Evolutionary conservation across 345 rosid species (phyloP), one percentile per base, ranked within the genome.

Genomic region (Salix suchowensis): DNA sequence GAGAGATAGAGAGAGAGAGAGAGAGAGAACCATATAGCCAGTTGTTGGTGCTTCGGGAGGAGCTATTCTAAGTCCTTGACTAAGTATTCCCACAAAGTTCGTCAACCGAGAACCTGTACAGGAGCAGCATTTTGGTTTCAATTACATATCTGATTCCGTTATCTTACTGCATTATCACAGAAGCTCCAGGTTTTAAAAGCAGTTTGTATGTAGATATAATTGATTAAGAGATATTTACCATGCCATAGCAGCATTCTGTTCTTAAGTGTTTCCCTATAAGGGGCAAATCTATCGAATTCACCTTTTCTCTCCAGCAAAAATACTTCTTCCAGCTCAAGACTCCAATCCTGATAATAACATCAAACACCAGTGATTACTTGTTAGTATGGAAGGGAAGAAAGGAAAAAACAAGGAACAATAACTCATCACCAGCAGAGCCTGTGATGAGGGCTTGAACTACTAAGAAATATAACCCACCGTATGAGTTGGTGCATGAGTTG

Each of bases 11-110:
- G 8, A 64, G 18, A 74, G 73, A 15, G 74, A 15, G 50, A 46
- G 46, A 26, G 48, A 68, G 83, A 83, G 82, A 78, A 96, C 98
- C 97, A 96, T 96, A 87, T 96, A 96, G 71, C 99, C 97, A 74
- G 98, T 96, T 58, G 97, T 92, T 39, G 99, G 99, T 81, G 97
- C 98, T 91, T 96, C 99, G 10, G 97, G 96, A 78, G 99, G 99
- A 65, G 97, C 99, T 81, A 96, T 93, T 87, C 99, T 88, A 70
- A 96, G 90, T 36, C 98, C 99, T 88, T 93, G 97, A 86, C 88
- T 92, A 76, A 96, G 91, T 83, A 96, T 96, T 73, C 99, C 99
- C 32, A 96, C 94, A 86, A 91, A 93, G 84, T 93, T 93, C 21
- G 98, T 89, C 78, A 96, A 85, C 78, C 97, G 91, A 79, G 99